Base-by-base conservation (phyloP, 257 asterid genomes). In the Jacaranda mimosifolia region DNA sequence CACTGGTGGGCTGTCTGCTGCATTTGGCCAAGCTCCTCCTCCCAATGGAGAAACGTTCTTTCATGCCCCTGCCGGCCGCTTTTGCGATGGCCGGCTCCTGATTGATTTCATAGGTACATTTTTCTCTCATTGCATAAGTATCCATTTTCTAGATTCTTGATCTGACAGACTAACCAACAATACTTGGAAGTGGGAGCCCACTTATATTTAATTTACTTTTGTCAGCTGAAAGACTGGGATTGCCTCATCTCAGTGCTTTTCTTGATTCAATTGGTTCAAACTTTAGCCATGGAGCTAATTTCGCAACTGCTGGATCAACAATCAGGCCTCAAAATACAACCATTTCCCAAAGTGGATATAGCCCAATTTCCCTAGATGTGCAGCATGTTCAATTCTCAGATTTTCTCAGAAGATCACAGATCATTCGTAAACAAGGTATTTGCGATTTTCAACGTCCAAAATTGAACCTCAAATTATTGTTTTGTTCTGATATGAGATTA, bases 231-330 rank as follows among this genome's bases (percentile, higher is more conserved):
- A 82, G 78, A 58, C 60, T 93, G 81, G 87, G 87, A 57, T 59
- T 88, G 66, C 93, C 93, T 19, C 83, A 86, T 73, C 87, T 91
- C 5, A 84, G 84, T 68, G 91, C 97, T 1, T 93, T 79, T 78
- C 97, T 93, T 36, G 97, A 93, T 78, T 86, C 97, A 32, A 70
- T 91, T 40, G 98, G 98, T 66, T 80, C 96, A 5, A 91, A 91
- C 75, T 91, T 93, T 73, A 91, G 91, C 77, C 91, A 90, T 79
- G 97, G 97, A 60, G 94, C 92, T 72, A 93, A 93, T 74, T 93
- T 93, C 53, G 98, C 98, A 1, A 89, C 97, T 7, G 95, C 97
- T n/a, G 97, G 95, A 58, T 93, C 98, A 18, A 90, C 98, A 3
- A 87, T 93, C 67, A 86, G 97, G 83, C 94, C 91, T 69, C 96